phyloP scores from a whole-genome alignment of 1,284 basidiomycete species.

The Hemileia vastatrix region DNA sequence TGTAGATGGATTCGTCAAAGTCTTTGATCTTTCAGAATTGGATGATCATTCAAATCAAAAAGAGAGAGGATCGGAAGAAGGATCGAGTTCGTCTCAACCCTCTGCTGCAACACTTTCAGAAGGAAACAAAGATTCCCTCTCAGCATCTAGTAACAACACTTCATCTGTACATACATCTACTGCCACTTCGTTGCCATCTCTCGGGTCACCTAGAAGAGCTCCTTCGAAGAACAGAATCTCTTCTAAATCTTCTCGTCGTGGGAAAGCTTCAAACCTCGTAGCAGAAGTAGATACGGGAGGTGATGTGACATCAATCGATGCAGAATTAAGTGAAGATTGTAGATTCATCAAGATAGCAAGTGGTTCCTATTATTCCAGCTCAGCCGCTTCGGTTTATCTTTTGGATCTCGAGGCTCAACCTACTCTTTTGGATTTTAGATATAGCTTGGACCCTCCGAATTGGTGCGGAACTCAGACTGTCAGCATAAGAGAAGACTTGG shows the following conservation, averaged over 20 bases:
- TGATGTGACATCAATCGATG: slow-evolving; percentile 26
- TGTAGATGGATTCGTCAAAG: slow-evolving; percentile 26
- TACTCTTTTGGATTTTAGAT: too few species aligned
- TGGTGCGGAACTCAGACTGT: too few species aligned
- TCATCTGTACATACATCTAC: neutral
- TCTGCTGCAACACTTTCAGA: neutral
- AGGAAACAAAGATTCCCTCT: neutral
- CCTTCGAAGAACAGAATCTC: slow-evolving; percentile 17
- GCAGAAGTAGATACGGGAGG: slow-evolving; percentile 27
- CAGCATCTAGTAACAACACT: neutral
- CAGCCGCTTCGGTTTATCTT: too few species aligned
- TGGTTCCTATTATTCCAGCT: too few species aligned
- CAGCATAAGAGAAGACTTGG: too few species aligned
- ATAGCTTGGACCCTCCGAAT: too few species aligned
- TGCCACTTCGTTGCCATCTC: neutral
- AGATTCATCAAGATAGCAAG: slow-evolving; percentile 20
- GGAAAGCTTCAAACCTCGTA: neutral
- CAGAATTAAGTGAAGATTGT: slow-evolving; percentile 10
- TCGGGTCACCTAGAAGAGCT: neutral
- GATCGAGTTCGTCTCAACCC: neutral
- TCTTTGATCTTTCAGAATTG: slow-evolving; percentile 23
- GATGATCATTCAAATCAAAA: neutral
- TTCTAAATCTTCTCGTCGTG: neutral
- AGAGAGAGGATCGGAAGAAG: slow-evolving; percentile 1
- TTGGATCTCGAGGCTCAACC: too few species aligned